phyloP scores from a whole-genome alignment of 2,329 filamentous ascomycete species.

The Claviceps fusiformis region DNA sequence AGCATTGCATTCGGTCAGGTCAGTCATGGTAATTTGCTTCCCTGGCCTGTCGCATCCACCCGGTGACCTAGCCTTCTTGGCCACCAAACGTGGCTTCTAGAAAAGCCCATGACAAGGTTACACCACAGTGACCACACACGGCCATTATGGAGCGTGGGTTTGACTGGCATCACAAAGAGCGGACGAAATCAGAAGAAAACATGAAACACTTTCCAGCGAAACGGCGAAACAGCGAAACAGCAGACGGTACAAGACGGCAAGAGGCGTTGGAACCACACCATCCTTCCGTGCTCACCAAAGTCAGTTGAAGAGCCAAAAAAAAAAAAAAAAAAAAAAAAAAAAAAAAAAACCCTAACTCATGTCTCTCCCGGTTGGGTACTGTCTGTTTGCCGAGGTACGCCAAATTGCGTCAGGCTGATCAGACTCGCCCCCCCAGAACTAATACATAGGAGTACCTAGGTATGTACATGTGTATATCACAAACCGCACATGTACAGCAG shows the following conservation, averaged over 20 bases:
- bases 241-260: neutral
- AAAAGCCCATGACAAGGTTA: neutral
- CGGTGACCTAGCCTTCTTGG: neutral
- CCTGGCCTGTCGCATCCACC: neutral
- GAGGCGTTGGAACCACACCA: neutral
- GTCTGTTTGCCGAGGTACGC: too few relatives aligned
- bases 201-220: neutral
- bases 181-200: neutral
- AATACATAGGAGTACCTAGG: too few relatives aligned
- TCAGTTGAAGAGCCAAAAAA: neutral
- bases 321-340: too few relatives aligned
- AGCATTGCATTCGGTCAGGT: neutral
- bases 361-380: neutral
- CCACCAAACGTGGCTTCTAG: neutral
- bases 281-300: neutral
- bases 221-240: neutral
- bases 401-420: too few relatives aligned
- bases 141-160: neutral
- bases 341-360: too few relatives aligned
- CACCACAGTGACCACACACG: neutral
- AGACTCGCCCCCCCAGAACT: too few relatives aligned
- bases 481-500: too few relatives aligned
- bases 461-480: too few relatives aligned
- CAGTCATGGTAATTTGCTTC: neutral
- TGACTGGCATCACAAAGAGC: neutral